A percentile compares a stretch with the other conserved stretches of the same genome.
Conservation (phyloP, 306 rosid genomes). For the Crotalaria pallida region DNA sequence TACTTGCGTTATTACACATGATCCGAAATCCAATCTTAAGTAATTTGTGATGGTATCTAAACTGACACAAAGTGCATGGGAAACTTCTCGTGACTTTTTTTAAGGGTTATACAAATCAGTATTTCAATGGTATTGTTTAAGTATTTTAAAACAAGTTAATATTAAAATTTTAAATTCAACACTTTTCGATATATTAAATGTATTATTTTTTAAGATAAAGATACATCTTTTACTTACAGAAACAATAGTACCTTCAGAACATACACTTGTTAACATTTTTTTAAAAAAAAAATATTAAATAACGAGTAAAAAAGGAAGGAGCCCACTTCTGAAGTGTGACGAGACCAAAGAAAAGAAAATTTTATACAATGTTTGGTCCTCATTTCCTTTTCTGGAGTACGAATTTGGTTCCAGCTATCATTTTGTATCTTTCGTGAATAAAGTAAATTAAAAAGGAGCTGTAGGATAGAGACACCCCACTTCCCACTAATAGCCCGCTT, state of each 20-base stretch:
- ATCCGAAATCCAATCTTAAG: not conserved
- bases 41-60: not conserved
- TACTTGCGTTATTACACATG: not conserved
- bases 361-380: not conserved
- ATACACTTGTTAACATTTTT: too few relatives aligned
- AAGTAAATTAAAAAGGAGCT: conserved; percentile 18
- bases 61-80: too few relatives aligned
- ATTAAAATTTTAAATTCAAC: too few relatives aligned
- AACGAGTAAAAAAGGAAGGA: not conserved
- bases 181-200: too few relatives aligned
- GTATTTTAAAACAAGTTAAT: too few relatives aligned
- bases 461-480: conserved; percentile 24
- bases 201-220: too few relatives aligned
- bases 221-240: too few relatives aligned
- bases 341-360: not conserved
- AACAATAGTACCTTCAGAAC: too few relatives aligned
- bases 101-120: too few relatives aligned
- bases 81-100: too few relatives aligned
- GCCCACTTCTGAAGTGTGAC: not conserved
- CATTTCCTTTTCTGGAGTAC: conserved; percentile 30
- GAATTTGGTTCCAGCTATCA: conserved; percentile 52
- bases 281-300: not conserved
- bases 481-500: conserved; percentile 16
- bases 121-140: too few relatives aligned
- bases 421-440: conserved; percentile 26